Conservation (phyloP, 2,329 filamentous ascomycete genomes). For the Botrytis medusae region DNA sequence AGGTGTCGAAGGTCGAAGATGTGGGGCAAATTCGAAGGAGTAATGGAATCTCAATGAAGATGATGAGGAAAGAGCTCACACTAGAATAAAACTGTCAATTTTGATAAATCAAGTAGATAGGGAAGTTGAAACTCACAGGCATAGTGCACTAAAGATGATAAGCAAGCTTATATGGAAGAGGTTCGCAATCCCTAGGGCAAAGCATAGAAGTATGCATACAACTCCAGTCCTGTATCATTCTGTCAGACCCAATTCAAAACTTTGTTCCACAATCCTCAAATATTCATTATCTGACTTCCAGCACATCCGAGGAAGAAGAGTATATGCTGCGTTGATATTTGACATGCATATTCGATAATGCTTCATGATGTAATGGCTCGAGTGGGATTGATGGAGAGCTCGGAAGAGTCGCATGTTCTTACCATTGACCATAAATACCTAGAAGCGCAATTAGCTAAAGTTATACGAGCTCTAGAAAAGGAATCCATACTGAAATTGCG, state of each 20-base stretch:
- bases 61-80: slow-evolving; percentile 67
- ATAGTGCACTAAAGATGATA: slow-evolving; percentile 49
- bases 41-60: slow-evolving; percentile 89
- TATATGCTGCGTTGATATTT: not conserved
- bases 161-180: slow-evolving; percentile 57
- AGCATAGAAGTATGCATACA: slow-evolving; percentile 68
- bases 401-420: slow-evolving; percentile 42
- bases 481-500: slow-evolving; percentile 69
- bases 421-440: slow-evolving; percentile 80
- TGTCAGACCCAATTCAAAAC: slow-evolving; percentile 26
- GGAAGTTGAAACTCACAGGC: slow-evolving; percentile 49
- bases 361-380: slow-evolving; percentile 17
- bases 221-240: slow-evolving; percentile 60
- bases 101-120: not conserved
- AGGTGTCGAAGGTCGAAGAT: slow-evolving; percentile 80
- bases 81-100: slow-evolving; percentile 45
- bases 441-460: slow-evolving; percentile 31
- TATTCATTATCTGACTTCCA: not conserved
- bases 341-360: slow-evolving; percentile 1
- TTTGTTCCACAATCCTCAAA: not conserved
- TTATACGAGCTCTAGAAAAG: not conserved
- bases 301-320: not conserved
- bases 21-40: slow-evolving; percentile 97
- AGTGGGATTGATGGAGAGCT: slow-evolving; percentile 9
- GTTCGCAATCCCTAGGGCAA: slow-evolving; percentile 67